Evolutionary conservation across 306 rosid genomes (phyloP).

Genomic region (Malus fusca): DNA sequence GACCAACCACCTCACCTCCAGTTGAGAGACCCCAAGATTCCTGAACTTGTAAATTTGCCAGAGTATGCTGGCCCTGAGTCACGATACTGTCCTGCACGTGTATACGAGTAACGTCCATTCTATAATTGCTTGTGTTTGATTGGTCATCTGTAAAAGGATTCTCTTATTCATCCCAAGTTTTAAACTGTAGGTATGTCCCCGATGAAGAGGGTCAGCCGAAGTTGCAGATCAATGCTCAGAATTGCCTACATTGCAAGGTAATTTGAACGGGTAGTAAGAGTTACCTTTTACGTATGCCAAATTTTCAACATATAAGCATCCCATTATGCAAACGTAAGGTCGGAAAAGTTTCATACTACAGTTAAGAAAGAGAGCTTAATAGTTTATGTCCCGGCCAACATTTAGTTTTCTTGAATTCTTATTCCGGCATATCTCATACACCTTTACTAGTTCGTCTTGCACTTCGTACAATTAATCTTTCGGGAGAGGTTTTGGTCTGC

Average conservation of each 20-base stretch:
- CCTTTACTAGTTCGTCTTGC: background rate
- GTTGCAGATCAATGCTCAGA: conserved; percentile 90
- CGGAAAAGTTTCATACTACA: background rate
- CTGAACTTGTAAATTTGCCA: conserved; percentile 66
- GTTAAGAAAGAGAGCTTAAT: background rate
- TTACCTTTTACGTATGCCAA: background rate
- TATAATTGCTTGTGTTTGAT: conserved; percentile 6
- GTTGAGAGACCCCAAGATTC: conserved; percentile 65
- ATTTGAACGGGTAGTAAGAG: background rate
- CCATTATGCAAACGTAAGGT: background rate
- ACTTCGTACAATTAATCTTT: background rate
- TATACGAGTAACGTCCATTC: conserved; percentile 65
- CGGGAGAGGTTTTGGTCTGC: background rate
- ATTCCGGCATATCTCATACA: background rate
- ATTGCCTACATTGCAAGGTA: conserved; percentile 98
- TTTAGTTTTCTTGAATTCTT: too few species aligned
- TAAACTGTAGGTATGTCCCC: conserved; percentile 48
- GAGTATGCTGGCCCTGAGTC: conserved; percentile 77
- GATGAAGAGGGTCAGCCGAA: conserved; percentile 56
- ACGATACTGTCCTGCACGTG: conserved; percentile 90
- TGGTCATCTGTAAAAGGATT: background rate
- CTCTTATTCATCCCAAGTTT: conserved; percentile 8
- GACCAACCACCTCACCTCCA: conserved; percentile 94
- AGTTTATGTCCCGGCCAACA: background rate
- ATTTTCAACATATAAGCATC: background rate